Evolutionary conservation across 1,284 basidiomycete genomes (phyloP), one percentile per base, ranked within the genome.

Genomic region (Ceratobasidium sp.): DNA sequence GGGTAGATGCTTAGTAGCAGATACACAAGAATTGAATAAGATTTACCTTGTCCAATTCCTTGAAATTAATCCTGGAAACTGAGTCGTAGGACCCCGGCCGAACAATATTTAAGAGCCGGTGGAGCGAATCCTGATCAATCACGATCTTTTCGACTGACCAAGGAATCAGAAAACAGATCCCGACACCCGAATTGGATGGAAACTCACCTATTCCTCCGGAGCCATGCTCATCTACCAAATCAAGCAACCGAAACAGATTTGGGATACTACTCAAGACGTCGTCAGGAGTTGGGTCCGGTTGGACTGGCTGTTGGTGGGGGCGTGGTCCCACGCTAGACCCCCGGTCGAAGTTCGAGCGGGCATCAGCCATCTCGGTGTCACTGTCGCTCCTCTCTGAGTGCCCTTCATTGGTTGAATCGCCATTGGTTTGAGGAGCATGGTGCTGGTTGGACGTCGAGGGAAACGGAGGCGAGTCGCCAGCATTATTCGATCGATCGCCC

Each of bases 1-100:
- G 86, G 84, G 1, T 86, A 11, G 19, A 50, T 71, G 36, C 79
- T 78, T 21, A 46, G 27, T 14, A 21, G 25, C 5, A 16, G n/a
- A n/a, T 19, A 2, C 3, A 23, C 29, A 21, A 21, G 41, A 41
- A 58, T 7, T 4, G 29, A 69, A 46, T n/a, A 57, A 23, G 5
- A 14, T 16, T 27, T 42, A 64, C 68, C 41, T 53, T 29, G 27
- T 53, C 53, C n/a, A 66, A 47, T 16, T 16, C n/a, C 27, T 49
- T 62, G 33, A 53, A 52, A 19, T 56, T 56, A 14, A 53, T 62
- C 41, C 67, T 64, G 42, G 54, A 47, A 19, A 29, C 25, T 3
- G 27, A 36, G n/a, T 68, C 44, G 19, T 53, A 57, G 4, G 71
- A 67, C 6, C 54, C 70, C 11, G 50, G 50, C 9, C 41, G 21